These are phyloP conservation scores for Bothriochloa decipiens DNA, from an alignment of 176 grass and related monocot genomes.

Conservation along the genomic window DNA sequence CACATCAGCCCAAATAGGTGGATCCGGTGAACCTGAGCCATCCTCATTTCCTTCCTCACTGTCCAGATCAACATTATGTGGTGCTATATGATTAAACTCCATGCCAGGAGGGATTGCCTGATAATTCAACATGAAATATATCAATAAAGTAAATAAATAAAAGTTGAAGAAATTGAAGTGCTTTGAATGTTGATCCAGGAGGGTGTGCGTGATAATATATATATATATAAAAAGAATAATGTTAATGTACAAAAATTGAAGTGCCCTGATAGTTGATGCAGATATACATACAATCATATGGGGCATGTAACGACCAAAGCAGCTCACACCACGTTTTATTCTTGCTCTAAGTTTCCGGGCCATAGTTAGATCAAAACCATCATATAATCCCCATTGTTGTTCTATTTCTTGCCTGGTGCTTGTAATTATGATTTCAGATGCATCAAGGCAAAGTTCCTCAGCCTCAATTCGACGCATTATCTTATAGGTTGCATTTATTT, in stretches of 20 bases:
- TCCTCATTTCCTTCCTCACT: slow-evolving; percentile 62
- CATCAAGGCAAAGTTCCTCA: slow-evolving; percentile 82
- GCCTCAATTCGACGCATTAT: slow-evolving; percentile 89
- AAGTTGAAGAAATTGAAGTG: slow-evolving; percentile 19
- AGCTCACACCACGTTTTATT: slow-evolving; percentile 61
- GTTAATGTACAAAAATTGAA: slow-evolving; percentile 13
- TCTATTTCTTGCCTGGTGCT: slow-evolving; percentile 90
- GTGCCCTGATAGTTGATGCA: slow-evolving; percentile 30
- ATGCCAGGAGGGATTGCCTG: slow-evolving; percentile 86
- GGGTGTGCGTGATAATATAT: slow-evolving; percentile 57
- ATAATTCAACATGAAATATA: slow-evolving; percentile 34
- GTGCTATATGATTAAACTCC: slow-evolving; percentile 74
- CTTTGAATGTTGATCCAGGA: slow-evolving; percentile 51
- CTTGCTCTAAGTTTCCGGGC: slow-evolving; percentile 65
- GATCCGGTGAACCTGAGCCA: slow-evolving; percentile 50
- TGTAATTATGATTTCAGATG: slow-evolving; percentile 84
- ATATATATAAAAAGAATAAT: slow-evolving; percentile 18
- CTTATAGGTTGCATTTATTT: slow-evolving; percentile 79
- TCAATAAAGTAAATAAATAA: slow-evolving; percentile 2
- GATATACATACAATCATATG: slow-evolving; percentile 73
- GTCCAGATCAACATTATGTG: slow-evolving; percentile 72
- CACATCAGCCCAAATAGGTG: slow-evolving; percentile 75
- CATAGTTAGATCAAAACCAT: slow-evolving; percentile 81
- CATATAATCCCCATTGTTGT: slow-evolving; percentile 83
- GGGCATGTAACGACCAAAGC: slow-evolving; percentile 75